Evolutionary conservation across 2,329 filamentous ascomycete genomes (phyloP), one percentile per base, ranked within the genome.

Genomic region (Thelonectria olida): DNA sequence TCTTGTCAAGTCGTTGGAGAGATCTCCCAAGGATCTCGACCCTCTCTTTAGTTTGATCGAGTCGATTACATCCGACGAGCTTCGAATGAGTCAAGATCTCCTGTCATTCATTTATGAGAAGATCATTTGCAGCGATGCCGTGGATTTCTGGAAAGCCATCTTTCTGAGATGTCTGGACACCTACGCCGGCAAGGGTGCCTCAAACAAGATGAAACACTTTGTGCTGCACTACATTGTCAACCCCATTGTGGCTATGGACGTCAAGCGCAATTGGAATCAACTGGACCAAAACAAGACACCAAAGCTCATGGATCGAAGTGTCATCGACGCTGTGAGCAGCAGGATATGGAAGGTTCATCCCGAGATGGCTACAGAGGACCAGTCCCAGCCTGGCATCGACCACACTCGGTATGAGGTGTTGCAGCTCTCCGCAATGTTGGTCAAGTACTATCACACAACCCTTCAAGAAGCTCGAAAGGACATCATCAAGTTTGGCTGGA

Each of bases 401-500:
- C 96, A 98, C 77, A 96, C 94, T 2, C 87, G 96, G 15, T 97
- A 98, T 88, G 96, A 99, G 74, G 86, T 97, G 9, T 85, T 99
- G 45, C 96, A 99, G 75, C 86, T 98, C 44, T 97, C 96, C 6
- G 94, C 96, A 0, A 89, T 99, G 81, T 83, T 99, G 38, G 90
- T 99, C 78, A 99, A 99, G 74, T 97, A 98, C 72, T 93, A 99
- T 72, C 89, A 95, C 72, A 87, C 88, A 28, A 91, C 93, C 54
- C 86, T 99, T 2, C 92, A 96, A 68, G 96, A 98, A 72, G 90
- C 92, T 2, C 89, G 96, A 36, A 99, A 99, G 78, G 96, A 99
- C 66, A 95, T 99, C 64, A 99, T 99, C 73, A 98, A 97, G 78
- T 99, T 98, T 77, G 94, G 93, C 3, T 99, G 96, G 96, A 97